phyloP scores from a whole-genome alignment of 2,329 filamentous ascomycete species.

The Xylariaceae sp. region DNA sequence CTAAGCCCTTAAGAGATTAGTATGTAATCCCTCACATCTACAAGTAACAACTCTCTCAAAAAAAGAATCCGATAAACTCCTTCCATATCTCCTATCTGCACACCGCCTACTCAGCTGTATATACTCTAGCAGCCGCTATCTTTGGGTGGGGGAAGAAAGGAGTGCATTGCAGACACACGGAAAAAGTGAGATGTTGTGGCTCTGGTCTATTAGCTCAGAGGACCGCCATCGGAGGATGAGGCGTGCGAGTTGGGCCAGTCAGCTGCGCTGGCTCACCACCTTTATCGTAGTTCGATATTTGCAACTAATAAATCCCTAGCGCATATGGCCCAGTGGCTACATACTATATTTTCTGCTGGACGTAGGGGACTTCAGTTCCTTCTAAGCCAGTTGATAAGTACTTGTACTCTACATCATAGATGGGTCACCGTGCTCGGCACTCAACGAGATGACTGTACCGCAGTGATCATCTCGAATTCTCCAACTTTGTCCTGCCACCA shows the following conservation, averaged over 20 bases:
- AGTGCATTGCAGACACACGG: conserved; percentile 3
- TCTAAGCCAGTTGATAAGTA: too few relatives aligned
- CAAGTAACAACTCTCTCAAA: too few relatives aligned
- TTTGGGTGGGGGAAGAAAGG: conserved; percentile 15
- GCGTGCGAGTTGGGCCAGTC: conserved; percentile 17
- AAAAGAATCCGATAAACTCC: background rate
- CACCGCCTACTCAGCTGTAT: conserved; percentile 17
- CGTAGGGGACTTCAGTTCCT: too few relatives aligned
- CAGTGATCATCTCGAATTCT: background rate
- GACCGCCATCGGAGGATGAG: conserved; percentile 27
- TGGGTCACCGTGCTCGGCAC: conserved; percentile 1
- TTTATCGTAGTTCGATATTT: background rate
- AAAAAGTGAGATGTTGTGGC: conserved; percentile 22
- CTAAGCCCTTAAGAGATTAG: too few relatives aligned
- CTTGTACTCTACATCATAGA: too few relatives aligned
- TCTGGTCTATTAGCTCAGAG: conserved; percentile 18
- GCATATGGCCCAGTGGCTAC: too few relatives aligned
- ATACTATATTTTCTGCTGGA: too few relatives aligned
- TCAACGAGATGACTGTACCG: background rate
- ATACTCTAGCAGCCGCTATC: conserved; percentile 2
- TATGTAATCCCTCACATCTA: too few relatives aligned
- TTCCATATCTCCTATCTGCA: conserved; percentile 14
- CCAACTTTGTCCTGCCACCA: background rate
- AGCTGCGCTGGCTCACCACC: conserved; percentile 12
- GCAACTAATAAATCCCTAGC: background rate